Evolutionary conservation across 306 rosid genomes (phyloP), one percentile per base, ranked within the genome.

Genomic region (Malus asiatica): DNA sequence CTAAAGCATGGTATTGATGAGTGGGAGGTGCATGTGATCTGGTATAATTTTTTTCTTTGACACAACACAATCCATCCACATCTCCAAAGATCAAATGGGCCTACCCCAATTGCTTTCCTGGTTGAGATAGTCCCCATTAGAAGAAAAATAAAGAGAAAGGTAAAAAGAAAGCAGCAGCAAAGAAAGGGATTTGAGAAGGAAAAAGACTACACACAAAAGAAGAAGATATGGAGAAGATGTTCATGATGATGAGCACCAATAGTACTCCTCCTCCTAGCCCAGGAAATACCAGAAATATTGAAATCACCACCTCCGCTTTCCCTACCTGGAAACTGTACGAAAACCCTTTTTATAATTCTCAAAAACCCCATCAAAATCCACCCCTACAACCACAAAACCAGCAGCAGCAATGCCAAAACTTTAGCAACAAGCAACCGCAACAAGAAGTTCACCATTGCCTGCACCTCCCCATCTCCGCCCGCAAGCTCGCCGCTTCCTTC

Each of bases 301-400:
- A 81, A 51, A 79, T 79, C 73, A 67, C 77, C 66, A 51, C 76
- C 80, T 52, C 88, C 65, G 65, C 82, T 83, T 52, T 71, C 79
- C 87, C 85, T 77, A 85, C 75, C 79, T 87, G 91, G 91, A 87
- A 85, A 78, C 85, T 87, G 71, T 87, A 87, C 18, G 91, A 87
- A 73, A 85, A 87, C 68, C 91, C 91, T 20, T 83, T 83, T 76
- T 87, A 87, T 83, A 78, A 82, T 73, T 74, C 82, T 52, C 86
- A 79, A 10, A 57, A 18, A 64, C 64, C 14, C 11, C 72, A 64
- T 38, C 75, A 71, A 33, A 55, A 12, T 55, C 71, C 52, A n/a
- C 62, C 46, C 15, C 73, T 22, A 32, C 27, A 55, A 32, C 68
- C 6, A 25, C 68, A 62, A 51, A 51, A 51, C 55, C 70, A 75